Evolutionary conservation across 164 flowering plant genomes (phyloP).

Genomic region (Brasenia schreberi): DNA sequence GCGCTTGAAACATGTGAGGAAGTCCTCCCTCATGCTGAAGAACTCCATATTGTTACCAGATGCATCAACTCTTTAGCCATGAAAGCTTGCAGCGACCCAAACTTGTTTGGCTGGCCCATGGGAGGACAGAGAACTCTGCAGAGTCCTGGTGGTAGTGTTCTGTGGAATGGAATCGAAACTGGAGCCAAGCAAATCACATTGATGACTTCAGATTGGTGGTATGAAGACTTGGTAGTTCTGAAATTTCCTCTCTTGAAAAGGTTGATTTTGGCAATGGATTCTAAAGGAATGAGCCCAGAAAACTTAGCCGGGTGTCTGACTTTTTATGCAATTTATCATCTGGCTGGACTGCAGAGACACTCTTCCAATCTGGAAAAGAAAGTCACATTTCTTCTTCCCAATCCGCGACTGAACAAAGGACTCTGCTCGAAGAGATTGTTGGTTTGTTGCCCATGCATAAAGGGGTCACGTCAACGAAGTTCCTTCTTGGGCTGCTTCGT

Average conservation of each 20-base stretch:
- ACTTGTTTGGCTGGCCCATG: slow-evolving; percentile 98
- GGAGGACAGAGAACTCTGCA: slow-evolving; percentile 86
- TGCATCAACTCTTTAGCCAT: slow-evolving; percentile 53
- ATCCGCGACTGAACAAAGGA: slow-evolving; percentile 47
- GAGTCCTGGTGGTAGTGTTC: slow-evolving; percentile 96
- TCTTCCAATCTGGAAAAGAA: slow-evolving; percentile 39
- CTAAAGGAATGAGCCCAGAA: slow-evolving; percentile 60
- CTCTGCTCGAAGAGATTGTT: slow-evolving; percentile 50
- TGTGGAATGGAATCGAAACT: slow-evolving; percentile 96
- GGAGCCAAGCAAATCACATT: slow-evolving; percentile 66
- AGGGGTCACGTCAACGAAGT: slow-evolving; percentile 71
- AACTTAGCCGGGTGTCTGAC: slow-evolving; percentile 60
- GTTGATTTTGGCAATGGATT: slow-evolving; percentile 61
- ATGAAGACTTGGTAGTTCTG: slow-evolving; percentile 74
- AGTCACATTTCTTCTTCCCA: slow-evolving; percentile 51
- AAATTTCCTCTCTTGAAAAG: slow-evolving; percentile 51
- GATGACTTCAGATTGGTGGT: slow-evolving; percentile 92
- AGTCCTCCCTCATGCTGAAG: slow-evolving; percentile 40
- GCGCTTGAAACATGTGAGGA: slow-evolving; percentile 65
- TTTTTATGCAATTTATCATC: slow-evolving; percentile 65
- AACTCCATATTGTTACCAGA: slow-evolving; percentile 45
- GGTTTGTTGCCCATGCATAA: slow-evolving; percentile 65
- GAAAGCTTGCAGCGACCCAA: slow-evolving; percentile 90
- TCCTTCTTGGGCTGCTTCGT: slow-evolving; percentile 73
- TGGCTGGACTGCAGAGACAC: slow-evolving; percentile 84